Evolutionary conservation across 2,329 filamentous ascomycete species (phyloP), one percentile per base, ranked within the genome.

Genomic region (Fusarium falciforme): DNA sequence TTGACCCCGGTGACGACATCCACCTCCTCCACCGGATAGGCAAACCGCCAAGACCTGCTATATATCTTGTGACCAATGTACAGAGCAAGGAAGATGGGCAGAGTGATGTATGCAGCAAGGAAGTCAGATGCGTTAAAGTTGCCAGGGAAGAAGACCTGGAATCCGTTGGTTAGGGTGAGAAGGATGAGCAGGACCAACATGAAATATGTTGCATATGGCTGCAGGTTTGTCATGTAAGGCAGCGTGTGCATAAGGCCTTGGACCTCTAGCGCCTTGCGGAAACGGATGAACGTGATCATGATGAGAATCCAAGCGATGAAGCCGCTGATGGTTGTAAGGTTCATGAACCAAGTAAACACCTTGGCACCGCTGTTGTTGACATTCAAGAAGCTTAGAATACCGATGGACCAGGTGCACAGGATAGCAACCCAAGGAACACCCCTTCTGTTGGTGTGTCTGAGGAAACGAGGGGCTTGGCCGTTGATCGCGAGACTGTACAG

Each of bases 81-180:
- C 2, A 93, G 82, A 1, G 83, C 82, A 6, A 90, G 67, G 81
- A 93, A 93, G 76, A 87, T 88, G 62, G 86, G 91, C 0, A 92
- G 83, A 17, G 87, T 92, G 80, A 93, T 86, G 78, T 91, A 94
- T 77, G 83, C 86, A 0, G 89, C 88, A 22, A 92, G 70, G 78
- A 96, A 96, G 75, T 85, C 86, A 20, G 86, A 85, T 0, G 87
- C 88, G 25, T 86, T 88, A 87, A 91, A 96, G 22, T 90, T 85
- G 16, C 85, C 83, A 0, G 90, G 88, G 80, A 92, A 92, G 81
- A 96, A 95, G 20, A 92, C 88, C 54, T 91, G 88, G 80, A 95
- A 95, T 1, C 93, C 93, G 78, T 94, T 94, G 78, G 93, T 92
- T 8, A 95, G 81, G 3, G 88, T 89, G 11, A 95, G 84, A 25